A percentile compares a stretch with the other conserved stretches of the same genome.
phyloP scores from a whole-genome alignment of 257 asterid genomes.

The Plantago ovata region DNA sequence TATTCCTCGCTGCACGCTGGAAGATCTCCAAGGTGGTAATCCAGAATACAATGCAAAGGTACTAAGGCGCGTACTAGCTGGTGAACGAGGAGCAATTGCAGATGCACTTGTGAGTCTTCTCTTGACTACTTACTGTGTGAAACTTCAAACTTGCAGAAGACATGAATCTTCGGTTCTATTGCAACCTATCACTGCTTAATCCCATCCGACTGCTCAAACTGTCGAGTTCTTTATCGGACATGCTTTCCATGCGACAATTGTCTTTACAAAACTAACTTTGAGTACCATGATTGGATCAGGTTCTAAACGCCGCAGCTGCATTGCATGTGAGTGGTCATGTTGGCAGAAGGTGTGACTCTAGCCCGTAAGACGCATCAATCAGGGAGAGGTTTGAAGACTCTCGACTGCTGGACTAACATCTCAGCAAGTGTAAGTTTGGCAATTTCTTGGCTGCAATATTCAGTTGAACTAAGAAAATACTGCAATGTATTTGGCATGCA shows the following conservation, averaged over 20 bases:
- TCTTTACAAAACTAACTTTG: not conserved
- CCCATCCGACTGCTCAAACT: too few relatives aligned
- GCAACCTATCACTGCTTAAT: too few relatives aligned
- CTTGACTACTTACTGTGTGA: not conserved
- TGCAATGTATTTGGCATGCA: too few relatives aligned
- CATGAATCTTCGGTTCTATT: not conserved
- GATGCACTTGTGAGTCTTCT: constrained; percentile 67
- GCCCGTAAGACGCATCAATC: constrained; percentile 44
- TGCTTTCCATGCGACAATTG: not conserved
- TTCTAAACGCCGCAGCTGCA: constrained; percentile 51
- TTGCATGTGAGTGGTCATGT: constrained; percentile 43
- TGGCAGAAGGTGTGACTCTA: constrained; percentile 39
- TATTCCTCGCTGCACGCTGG: constrained; percentile 71
- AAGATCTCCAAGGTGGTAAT: constrained; percentile 62
- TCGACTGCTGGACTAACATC: constrained; percentile 35
- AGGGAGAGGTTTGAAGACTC: constrained; percentile 46
- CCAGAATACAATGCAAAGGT: constrained; percentile 65
- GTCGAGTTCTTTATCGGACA: too few relatives aligned
- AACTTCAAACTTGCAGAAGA: not conserved
- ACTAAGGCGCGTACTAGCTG: constrained; percentile 58
- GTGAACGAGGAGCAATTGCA: constrained; percentile 70
- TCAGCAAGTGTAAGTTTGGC: constrained; percentile 35
- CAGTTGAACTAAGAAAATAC: too few relatives aligned
- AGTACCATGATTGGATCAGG: constrained; percentile 23
- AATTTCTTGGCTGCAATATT: too few relatives aligned